Base-by-base conservation (phyloP, 2,329 filamentous ascomycete genomes). In the Harringtonia aguacate region DNA sequence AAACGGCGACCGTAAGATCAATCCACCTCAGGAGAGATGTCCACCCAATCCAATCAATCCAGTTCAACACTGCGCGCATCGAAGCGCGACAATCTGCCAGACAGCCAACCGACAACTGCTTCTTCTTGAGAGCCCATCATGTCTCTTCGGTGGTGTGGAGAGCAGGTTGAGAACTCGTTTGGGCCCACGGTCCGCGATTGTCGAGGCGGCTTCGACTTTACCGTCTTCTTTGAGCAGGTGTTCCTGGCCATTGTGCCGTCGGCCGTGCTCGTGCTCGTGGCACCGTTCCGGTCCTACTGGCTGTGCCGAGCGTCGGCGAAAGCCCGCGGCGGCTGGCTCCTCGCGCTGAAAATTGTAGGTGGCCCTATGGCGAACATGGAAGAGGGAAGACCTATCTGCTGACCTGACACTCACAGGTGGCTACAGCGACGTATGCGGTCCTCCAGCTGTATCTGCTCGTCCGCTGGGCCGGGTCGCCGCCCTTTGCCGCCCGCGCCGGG, bases 191-290 rank as follows among this genome's bases (percentile, higher is more conserved):
- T 45, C 24, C 22, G 14, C n/a, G 36, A n/a, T n/a, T 44, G 43
- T 22, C 36, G 43, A 8, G 41, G 27, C 17, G 35, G 34, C 17
- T 43, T 69, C 44, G 73, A 77, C 53, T 68, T 74, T 38, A 69
- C 67, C 3, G 55, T 76, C 14, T 63, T 68, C n/a, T 62, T 76
- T 38, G 60, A 65, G 47, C 59, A 64, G 21, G 58, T 55, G 27
- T 50, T 64, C 38, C 55, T 65, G 33, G 52, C 57, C 30, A 53
- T 57, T 41, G 22, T 52, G 20, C 62, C 61, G 2, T 56, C 58
- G 9, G 52, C 51, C 14, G 33, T 60, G 30, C 50, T 64, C 9
- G 41, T 65, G 6, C 21, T 63, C 9, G 48, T 51, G 5, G 59
- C 52, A 1, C 62, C 61, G 0, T 27, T 62, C n/a, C 58, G 60